Evolutionary conservation across 805 yeast species (phyloP), one percentile per base, ranked within the genome.

Genomic region (Ogataea pini): DNA sequence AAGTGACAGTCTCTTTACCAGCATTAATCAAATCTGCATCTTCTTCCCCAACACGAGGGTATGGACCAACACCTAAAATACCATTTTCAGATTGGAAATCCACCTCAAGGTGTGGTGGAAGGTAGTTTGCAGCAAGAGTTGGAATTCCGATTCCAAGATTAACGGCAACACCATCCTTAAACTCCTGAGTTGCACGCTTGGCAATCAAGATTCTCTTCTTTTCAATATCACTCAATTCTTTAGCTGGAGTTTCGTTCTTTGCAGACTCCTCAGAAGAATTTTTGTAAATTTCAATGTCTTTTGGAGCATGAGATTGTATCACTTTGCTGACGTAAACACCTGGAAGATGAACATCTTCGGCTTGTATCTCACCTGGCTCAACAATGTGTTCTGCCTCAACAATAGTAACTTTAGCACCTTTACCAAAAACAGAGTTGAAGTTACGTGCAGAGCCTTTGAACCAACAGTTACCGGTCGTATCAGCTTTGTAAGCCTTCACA

Each of bases 141-240:
- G 80, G 80, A 67, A 76, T 65, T n/a, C 80, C 80, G 16, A 75
- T 72, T 13, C 80, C 81, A 37, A 75, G 62, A 52, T 76, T 76
- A 46, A 72, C 78, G 42, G 67, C 70, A 48, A 64, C 57, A 10
- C 78, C 78, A 50, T 70, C 67, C 25, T 58, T 54, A 55, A 76
- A 75, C 59, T 76, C 81, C 56, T 69, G 60, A 1, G 80, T 72
- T 2, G 77, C 78, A 25, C 80, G 66, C 44, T 61, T 62, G 24
- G 72, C 73, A 48, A 76, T 76, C 44, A 64, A 59, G 24, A 56
- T 63, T 40, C 73, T 64, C 36, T 57, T 46, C 27, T 44, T 39
- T 29, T 52, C 50, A 24, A 38, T 33, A 8, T 50, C 44, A 3
- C 34, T 28, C 13, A 47, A 19, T 18, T 28, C 45, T 17, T 33